phyloP scores from a whole-genome alignment of 441 rosid species.

The Arabidopsis lyrata region DNA sequence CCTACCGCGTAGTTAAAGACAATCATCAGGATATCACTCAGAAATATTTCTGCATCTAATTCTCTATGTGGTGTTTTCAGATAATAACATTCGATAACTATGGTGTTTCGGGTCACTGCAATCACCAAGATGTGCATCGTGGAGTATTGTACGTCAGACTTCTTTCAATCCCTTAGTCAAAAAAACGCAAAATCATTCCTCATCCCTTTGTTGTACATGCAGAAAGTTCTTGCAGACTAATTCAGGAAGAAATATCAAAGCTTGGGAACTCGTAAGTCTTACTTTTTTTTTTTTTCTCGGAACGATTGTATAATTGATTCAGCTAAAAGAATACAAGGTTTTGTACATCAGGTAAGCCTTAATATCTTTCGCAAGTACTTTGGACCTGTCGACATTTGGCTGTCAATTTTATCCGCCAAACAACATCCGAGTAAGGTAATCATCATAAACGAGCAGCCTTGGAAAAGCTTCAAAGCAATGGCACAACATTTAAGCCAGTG shows the following conservation, averaged over 20 bases:
- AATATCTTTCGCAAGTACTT: constrained; percentile 80
- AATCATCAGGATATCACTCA: background rate
- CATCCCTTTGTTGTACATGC: constrained; percentile 42
- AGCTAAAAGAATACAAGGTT: constrained; percentile 2
- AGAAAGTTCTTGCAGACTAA: constrained; percentile 59
- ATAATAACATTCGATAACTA: constrained; percentile 76
- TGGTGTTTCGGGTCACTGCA: constrained; percentile 90
- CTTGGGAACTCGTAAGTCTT: constrained; percentile 79
- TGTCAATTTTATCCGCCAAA: constrained; percentile 52
- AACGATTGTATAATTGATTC: constrained; percentile 8
- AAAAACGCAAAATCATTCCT: constrained; percentile 24
- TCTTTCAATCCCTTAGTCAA: background rate
- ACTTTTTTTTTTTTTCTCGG: background rate
- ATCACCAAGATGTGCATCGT: constrained; percentile 73
- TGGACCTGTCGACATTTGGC: constrained; percentile 78
- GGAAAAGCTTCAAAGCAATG: constrained; percentile 74
- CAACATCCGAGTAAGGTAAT: constrained; percentile 29
- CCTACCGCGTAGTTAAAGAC: background rate
- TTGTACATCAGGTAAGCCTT: constrained; percentile 60
- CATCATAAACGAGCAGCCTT: constrained; percentile 57
- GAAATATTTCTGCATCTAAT: background rate
- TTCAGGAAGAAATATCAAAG: constrained; percentile 59
- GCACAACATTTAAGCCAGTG: constrained; percentile 82
- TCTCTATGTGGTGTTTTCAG: constrained; percentile 46
- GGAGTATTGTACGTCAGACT: constrained; percentile 64